Evolutionary conservation across 495 filamentous ascomycete genomes (phyloP).

Genomic region (Penicillium alfredii): DNA sequence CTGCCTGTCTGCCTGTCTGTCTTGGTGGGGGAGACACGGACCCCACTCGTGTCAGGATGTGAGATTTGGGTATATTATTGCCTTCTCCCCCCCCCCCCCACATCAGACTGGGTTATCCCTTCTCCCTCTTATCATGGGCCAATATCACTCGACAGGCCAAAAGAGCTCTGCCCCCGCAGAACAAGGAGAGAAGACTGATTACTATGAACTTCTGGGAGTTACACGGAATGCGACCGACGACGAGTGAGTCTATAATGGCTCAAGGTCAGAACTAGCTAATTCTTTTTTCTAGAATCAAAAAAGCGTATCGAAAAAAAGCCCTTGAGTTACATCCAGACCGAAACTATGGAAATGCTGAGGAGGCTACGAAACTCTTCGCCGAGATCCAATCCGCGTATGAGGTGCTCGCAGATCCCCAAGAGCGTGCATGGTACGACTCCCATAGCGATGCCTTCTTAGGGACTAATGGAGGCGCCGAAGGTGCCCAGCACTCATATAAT

Average conservation of each 20-base stretch:
- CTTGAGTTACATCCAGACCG: constrained; percentile 93
- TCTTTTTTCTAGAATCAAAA: constrained; percentile 64
- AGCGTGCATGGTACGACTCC: constrained; percentile 95
- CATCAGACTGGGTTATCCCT: no score
- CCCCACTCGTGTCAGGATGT: no score
- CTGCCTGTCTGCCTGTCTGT: no score
- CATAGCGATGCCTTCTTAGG: constrained; percentile 80
- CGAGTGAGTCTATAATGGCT: constrained; percentile 54
- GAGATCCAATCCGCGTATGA: constrained; percentile 92
- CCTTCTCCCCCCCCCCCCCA: no score
- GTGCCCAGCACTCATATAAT: constrained; percentile 54
- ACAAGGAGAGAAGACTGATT: constrained; percentile 60
- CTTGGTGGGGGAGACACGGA: no score
- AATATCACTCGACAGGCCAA: constrained; percentile 61
- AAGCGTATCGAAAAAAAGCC: constrained; percentile 84
- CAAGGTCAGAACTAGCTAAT: constrained; percentile 7
- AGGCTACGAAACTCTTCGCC: constrained; percentile 77
- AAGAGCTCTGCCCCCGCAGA: constrained; percentile 20
- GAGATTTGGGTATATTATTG: no score
- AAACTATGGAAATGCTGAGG: constrained; percentile 80
- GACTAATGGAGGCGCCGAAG: constrained; percentile 38
- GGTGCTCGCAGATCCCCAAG: constrained; percentile 89
- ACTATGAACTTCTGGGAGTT: constrained; percentile 83
- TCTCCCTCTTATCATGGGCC: constrained; percentile 58
- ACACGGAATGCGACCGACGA: constrained; percentile 68